Evolutionary conservation across 371 early-diverging fungal species (phyloP).

Genomic region (Mortierella sp.): DNA sequence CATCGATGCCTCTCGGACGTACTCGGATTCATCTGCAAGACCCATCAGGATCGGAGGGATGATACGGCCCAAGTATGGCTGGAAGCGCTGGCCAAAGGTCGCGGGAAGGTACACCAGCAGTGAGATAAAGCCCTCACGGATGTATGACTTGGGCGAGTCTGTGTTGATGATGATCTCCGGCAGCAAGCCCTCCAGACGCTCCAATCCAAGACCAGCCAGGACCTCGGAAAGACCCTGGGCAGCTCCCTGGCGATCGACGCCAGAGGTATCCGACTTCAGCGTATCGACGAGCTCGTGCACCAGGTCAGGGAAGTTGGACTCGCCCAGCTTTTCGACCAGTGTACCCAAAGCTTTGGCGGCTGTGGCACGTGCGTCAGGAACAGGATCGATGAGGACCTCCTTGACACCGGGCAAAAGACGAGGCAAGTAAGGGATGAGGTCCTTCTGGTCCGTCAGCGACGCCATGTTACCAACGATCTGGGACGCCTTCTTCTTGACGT

Average conservation of each 20-base stretch:
- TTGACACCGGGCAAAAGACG: conserved; percentile 88
- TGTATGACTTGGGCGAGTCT: conserved; percentile 76
- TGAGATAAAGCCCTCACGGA: conserved; percentile 97
- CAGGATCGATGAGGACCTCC: conserved; percentile 93
- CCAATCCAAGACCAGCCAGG: conserved; percentile 89
- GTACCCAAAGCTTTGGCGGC: conserved; percentile 94
- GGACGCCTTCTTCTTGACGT: conserved; percentile 93
- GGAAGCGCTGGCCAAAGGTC: conserved; percentile 92
- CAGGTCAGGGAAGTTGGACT: conserved; percentile 92
- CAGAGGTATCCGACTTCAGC: conserved; percentile 88
- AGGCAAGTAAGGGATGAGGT: conserved; percentile 88
- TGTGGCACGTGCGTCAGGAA: conserved; percentile 95
- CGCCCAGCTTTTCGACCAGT: conserved; percentile 92
- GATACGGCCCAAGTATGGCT: conserved; percentile 87
- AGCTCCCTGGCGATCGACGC: conserved; percentile 96
- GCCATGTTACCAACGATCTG: conserved; percentile 99
- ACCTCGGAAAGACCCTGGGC: conserved; percentile 98
- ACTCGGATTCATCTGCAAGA: conserved; percentile 95
- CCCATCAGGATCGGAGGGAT: conserved; percentile 91
- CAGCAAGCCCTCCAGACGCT: conserved; percentile 87
- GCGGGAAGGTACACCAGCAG: conserved; percentile 95
- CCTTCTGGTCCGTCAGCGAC: conserved; percentile 89
- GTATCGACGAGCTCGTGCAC: conserved; percentile 86
- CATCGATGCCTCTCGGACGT: conserved; percentile 92
- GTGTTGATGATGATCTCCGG: conserved; percentile 92